Evolutionary conservation across 169 alveolate species (phyloP).

Genomic region (Plasmodium berghei): DNA sequence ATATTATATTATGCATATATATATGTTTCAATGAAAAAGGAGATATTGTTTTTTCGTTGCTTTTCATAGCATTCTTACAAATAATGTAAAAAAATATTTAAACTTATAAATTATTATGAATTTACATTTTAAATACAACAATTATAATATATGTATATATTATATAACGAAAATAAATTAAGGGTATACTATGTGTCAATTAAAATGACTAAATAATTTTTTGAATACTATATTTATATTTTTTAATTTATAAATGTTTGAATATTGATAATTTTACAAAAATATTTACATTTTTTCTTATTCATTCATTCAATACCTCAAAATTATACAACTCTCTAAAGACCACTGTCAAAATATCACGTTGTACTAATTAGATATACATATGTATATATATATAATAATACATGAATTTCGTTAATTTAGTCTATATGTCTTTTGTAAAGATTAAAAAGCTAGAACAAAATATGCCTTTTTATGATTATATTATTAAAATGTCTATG

Average conservation of each 20-base stretch:
- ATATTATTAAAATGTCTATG: background rate
- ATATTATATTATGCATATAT: background rate
- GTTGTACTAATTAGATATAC: conserved; percentile 5
- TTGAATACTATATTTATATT: background rate
- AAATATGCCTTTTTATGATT: conserved; percentile 2
- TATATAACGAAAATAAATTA: background rate
- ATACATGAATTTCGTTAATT: conserved; percentile 2
- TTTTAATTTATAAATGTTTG: background rate
- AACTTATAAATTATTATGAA: conserved; percentile 18
- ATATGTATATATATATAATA: background rate
- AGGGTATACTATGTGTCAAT: background rate
- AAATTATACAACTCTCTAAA: background rate
- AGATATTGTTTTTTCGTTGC: conserved; percentile 6
- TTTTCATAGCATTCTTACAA: conserved; percentile 9
- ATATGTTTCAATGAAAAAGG: background rate
- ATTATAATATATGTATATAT: background rate
- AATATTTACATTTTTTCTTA: background rate
- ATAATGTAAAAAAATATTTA: conserved; percentile 15
- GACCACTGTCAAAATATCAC: conserved; percentile 21
- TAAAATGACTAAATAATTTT: background rate
- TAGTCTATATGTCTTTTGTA: background rate
- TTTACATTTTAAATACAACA: conserved; percentile 10
- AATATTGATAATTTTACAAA: background rate
- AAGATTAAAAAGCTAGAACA: background rate
- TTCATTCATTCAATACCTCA: background rate